Conservation (phyloP, 768 basidiomycete species). For the Mycena amicta region DNA sequence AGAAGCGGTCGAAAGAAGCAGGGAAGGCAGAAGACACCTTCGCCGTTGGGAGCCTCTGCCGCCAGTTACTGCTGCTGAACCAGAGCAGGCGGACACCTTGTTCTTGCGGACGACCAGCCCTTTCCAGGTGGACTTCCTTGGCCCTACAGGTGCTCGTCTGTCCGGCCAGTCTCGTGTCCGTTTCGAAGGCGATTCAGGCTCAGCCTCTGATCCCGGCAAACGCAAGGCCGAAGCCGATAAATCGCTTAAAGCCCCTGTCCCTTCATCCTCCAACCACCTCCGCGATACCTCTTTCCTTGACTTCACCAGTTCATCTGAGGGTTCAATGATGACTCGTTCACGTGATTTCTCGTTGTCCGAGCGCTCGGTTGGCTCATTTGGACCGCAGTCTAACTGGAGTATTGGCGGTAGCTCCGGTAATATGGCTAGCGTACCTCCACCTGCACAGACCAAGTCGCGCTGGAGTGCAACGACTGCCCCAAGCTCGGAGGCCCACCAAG, state of each 20-base stretch:
- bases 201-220: too few species aligned
- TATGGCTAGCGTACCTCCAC: conserved; percentile 22
- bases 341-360: conserved; percentile 24
- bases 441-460: conserved; percentile 33
- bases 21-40: conserved; percentile 7
- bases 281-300: conserved; percentile 40
- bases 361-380: conserved; percentile 17
- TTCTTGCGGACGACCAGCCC: conserved; percentile 46
- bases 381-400: conserved; percentile 19
- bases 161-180: conserved; percentile 32
- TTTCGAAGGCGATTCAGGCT: conserved; percentile 20
- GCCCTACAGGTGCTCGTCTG: conserved; percentile 22
- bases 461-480: conserved; percentile 46
- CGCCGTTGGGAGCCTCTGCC: conserved; percentile 7
- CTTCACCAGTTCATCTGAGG: conserved; percentile 36
- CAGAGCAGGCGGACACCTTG: conserved; percentile 30
- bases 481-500: conserved; percentile 22
- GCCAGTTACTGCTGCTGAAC: conserved; percentile 4
- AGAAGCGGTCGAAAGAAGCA: conserved; percentile 10
- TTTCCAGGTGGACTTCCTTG: conserved; percentile 49
- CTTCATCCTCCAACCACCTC: conserved; percentile 25
- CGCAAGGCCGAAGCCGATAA: background rate
- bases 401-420: conserved; percentile 10
- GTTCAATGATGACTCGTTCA: conserved; percentile 30
- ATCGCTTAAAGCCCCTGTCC: conserved; percentile 11